These are phyloP conservation scores for Botrytis elliptica DNA, from an alignment of 2,329 filamentous ascomycete species.

Conservation along the genomic window DNA sequence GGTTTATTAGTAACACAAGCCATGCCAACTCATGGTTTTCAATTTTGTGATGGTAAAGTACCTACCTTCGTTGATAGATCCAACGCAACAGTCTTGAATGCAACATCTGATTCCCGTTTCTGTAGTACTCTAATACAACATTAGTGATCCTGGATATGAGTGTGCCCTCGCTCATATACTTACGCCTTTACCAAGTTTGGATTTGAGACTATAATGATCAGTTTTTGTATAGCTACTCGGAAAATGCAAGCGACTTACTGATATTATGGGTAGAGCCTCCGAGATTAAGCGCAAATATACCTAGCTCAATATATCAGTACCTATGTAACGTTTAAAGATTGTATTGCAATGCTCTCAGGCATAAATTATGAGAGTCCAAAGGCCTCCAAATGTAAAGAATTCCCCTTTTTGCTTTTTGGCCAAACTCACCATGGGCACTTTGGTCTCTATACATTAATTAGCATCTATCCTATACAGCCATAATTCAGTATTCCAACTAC, in stretches of 20 bases:
- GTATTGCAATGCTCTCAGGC: background rate
- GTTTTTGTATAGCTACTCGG: background rate
- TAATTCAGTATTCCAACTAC: conserved; percentile 15
- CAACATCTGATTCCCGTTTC: conserved; percentile 31
- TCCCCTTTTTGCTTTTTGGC: background rate
- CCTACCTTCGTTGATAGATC: conserved; percentile 28
- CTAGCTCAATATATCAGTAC: background rate
- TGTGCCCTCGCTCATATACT: background rate
- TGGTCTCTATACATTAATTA: conserved; percentile 27
- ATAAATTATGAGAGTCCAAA: background rate
- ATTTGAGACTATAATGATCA: conserved; percentile 29
- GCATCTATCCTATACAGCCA: background rate
- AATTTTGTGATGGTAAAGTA: background rate
- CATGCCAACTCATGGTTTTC: background rate
- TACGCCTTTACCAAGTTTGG: conserved; percentile 31
- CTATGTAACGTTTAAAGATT: background rate
- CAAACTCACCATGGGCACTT: conserved; percentile 30
- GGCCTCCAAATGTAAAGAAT: background rate
- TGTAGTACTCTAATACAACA: conserved; percentile 28
- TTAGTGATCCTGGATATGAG: conserved; percentile 16
- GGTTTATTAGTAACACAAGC: background rate
- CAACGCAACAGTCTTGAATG: conserved; percentile 29
- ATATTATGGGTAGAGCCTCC: conserved; percentile 34
- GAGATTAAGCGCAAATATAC: conserved; percentile 35
- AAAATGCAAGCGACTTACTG: conserved; percentile 24